Evolutionary conservation across 2,329 filamentous ascomycete species (phyloP).

Genomic region (Aspergillus nomiae): DNA sequence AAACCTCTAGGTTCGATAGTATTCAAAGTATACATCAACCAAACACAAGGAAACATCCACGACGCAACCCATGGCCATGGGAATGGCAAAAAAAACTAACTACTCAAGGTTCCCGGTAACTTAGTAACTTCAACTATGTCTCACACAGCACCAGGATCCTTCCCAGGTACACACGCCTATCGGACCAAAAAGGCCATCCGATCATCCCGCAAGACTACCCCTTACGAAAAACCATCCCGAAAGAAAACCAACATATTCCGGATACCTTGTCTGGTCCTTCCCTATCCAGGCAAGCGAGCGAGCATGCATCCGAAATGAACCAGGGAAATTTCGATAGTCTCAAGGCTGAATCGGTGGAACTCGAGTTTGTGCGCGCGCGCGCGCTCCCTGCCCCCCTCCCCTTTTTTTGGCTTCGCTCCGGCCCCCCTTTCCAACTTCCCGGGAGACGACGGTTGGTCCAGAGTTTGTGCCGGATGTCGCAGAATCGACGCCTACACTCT

Average conservation of each 20-base stretch:
- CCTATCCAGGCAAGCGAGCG: not conserved
- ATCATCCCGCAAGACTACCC: not conserved
- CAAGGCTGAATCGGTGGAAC: conserved; percentile 1
- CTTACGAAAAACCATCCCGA: not conserved
- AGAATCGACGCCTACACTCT: conserved; percentile 9
- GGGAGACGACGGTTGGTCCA: conserved; percentile 10
- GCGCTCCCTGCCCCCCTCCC: conserved; percentile 12
- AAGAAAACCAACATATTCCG: not conserved
- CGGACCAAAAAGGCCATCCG: not conserved
- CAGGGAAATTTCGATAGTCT: conserved; percentile 5
- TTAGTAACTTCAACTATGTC: not conserved
- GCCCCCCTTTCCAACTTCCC: conserved; percentile 17
- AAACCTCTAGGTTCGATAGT: not conserved
- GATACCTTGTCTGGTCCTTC: not conserved
- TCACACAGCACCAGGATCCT: not conserved
- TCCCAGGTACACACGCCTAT: not conserved
- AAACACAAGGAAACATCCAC: not conserved
- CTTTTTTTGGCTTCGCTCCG: conserved; percentile 13
- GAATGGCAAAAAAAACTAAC: not conserved
- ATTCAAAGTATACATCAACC: not conserved
- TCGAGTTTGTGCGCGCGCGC: not conserved
- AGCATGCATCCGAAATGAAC: not conserved
- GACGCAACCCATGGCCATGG: not conserved
- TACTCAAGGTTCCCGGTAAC: not conserved
- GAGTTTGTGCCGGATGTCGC: conserved; percentile 12